These are phyloP conservation scores for Sarcodon sp. DNA, from an alignment of 768 basidiomycete genomes.

Conservation along the genomic window DNA sequence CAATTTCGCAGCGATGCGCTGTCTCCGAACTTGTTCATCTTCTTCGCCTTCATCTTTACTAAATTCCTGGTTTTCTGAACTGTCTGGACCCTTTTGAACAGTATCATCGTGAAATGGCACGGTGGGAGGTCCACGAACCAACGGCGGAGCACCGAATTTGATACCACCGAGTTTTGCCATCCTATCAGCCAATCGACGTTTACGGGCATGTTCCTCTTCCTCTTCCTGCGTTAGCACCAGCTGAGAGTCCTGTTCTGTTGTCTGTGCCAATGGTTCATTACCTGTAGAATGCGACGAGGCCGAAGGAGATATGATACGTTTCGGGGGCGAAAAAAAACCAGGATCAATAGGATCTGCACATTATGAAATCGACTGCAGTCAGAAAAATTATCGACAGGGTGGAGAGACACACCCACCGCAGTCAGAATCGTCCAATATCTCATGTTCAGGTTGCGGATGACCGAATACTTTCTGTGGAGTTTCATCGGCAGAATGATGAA, in stretches of 20 bases:
- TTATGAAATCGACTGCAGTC: background rate
- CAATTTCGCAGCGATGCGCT: conserved; percentile 40
- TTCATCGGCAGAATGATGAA: too few relatives aligned
- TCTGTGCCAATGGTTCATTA: too few relatives aligned
- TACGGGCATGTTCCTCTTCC: conserved; percentile 30
- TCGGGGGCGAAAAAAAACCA: background rate
- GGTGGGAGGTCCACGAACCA: conserved; percentile 23
- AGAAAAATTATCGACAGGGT: background rate
- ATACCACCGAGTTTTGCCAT: conserved; percentile 91
- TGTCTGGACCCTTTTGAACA: conserved; percentile 9
- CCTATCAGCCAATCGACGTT: conserved; percentile 77
- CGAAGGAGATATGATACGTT: background rate
- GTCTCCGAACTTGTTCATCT: conserved; percentile 44
- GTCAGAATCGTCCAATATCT: background rate
- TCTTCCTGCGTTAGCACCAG: conserved; percentile 15
- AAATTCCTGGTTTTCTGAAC: conserved; percentile 8
- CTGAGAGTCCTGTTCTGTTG: conserved; percentile 11
- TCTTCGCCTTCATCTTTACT: conserved; percentile 34
- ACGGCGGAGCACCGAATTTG: conserved; percentile 53
- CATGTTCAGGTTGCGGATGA: background rate
- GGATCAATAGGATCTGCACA: background rate
- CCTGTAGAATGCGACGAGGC: background rate
- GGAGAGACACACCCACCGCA: background rate
- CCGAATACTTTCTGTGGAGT: background rate
- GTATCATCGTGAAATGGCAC: conserved; percentile 11